phyloP scores from a whole-genome alignment of 129 eudicot genomes.

The Lonicera japonica region DNA sequence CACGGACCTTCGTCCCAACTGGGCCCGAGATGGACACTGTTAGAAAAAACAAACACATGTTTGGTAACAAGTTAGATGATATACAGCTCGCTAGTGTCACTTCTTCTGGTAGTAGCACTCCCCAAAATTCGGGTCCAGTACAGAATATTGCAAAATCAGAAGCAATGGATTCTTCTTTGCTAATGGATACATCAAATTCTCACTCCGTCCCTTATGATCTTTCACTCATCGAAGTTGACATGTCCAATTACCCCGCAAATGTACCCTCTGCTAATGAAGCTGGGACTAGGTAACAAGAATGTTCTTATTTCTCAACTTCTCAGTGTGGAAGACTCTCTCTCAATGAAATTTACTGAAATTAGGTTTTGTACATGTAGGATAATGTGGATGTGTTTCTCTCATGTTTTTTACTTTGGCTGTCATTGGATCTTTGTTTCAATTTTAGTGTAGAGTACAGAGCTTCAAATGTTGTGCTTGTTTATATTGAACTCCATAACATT shows the following conservation, averaged over 20 bases:
- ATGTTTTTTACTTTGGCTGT: neutral
- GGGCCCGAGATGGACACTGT: constrained; percentile 96
- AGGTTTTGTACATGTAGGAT: constrained; percentile 41
- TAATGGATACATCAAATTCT: constrained; percentile 39
- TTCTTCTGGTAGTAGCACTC: constrained; percentile 46
- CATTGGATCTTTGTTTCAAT: neutral
- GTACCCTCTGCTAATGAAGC: constrained; percentile 44
- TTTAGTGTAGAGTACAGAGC: constrained; percentile 20
- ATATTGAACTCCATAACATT: too few species aligned
- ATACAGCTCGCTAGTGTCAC: constrained; percentile 54
- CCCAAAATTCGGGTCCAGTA: constrained; percentile 21
- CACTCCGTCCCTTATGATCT: constrained; percentile 52
- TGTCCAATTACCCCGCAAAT: constrained; percentile 35
- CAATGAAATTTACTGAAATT: constrained; percentile 11
- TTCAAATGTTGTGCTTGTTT: neutral
- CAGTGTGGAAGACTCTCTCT: neutral
- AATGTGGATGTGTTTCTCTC: neutral
- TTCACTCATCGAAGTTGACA: constrained; percentile 73
- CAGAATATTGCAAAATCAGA: constrained; percentile 42
- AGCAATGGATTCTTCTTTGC: constrained; percentile 65
- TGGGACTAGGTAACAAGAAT: constrained; percentile 34
- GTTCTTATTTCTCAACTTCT: neutral
- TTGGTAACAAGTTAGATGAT: constrained; percentile 49
- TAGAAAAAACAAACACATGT: constrained; percentile 55
- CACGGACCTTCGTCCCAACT: constrained; percentile 91